Evolutionary conservation across 768 basidiomycete species (phyloP).

Genomic region (Xerocomus spinulosus): DNA sequence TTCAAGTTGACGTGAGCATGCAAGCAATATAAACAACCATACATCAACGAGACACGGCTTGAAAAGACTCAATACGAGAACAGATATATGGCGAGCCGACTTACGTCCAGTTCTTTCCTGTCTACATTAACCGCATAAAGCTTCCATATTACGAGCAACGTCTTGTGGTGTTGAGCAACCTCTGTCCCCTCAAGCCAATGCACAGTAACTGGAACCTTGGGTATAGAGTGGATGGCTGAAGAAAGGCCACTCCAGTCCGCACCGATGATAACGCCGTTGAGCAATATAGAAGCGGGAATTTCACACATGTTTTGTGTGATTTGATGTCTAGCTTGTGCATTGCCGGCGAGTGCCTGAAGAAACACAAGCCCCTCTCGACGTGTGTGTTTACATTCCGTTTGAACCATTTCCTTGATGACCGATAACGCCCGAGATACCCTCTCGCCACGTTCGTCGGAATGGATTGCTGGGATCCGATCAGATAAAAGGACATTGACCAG

Average conservation of each 20-base stretch:
- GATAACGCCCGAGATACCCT: constrained; percentile 34
- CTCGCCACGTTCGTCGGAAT: constrained; percentile 11
- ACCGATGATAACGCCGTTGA: constrained; percentile 43
- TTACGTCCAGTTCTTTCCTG: constrained; percentile 23
- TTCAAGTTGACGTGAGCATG: constrained; percentile 41
- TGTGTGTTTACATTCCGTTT: constrained; percentile 19
- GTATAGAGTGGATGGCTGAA: constrained; percentile 25
- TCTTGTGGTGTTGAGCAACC: constrained; percentile 36
- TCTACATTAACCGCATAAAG: constrained; percentile 19
- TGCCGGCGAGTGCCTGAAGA: constrained; percentile 35
- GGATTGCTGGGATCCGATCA: not conserved
- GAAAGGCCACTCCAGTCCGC: constrained; percentile 24
- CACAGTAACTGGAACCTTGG: constrained; percentile 23
- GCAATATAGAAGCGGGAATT: constrained; percentile 33
- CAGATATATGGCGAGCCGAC: constrained; percentile 6
- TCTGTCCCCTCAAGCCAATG: constrained; percentile 37
- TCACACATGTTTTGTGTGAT: constrained; percentile 11
- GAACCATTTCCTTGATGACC: constrained; percentile 38
- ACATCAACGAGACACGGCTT: constrained; percentile 39
- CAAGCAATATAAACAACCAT: constrained; percentile 58
- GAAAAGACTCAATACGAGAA: constrained; percentile 4
- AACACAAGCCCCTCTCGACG: constrained; percentile 33
- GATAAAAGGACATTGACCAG: constrained; percentile 40
- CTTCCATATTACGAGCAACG: constrained; percentile 38
- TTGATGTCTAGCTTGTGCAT: constrained; percentile 5